Evolutionary conservation across 768 basidiomycete species (phyloP), one percentile per base, ranked within the genome.

Genomic region (Auricularia cornea): DNA sequence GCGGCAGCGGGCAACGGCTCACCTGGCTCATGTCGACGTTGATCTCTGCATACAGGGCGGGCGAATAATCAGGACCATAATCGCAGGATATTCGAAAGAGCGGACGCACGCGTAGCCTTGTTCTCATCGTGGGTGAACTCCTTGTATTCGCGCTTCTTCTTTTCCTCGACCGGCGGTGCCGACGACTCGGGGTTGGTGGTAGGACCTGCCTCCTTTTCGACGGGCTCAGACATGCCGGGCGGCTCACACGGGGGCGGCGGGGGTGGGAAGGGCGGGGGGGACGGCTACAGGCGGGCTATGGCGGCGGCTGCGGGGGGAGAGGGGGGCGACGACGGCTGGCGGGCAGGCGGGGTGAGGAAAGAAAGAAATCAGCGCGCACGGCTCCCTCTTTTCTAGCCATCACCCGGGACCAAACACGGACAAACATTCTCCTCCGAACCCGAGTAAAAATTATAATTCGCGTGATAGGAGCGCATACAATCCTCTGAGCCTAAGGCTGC

Each of bases 21-120:
- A 89, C 88, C 70, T 83, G 80, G 67, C 83, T 82, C 92, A 94
- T 92, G 75, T 94, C 91, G 61, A 94, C 90, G 72, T 88, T 86
- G 65, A 90, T 92, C 74, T 92, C 90, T 92, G 66, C 10, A 38
- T 14, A 8, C 35, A 38, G n/a, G 59, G 11, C 63, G 3, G 20
- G 5, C n/a, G 3, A 64, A 33, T 68, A 63, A 63, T 62, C n/a
- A 59, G 26, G 33, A 8, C 5, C 28, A 26, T 32, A 30, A 26
- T 63, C 28, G 59, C 40, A 11, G 18, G 63, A 63, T 56, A n/a
- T 29, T 20, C 3, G 20, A 18, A 26, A 23, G 81, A 38, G 35
- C 35, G 35, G n/a, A 38, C 89, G 59, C 71, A 91, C 90, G 87
- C 62, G 85, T 83, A 51, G 86, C 76, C 68, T 84, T 83, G 60